phyloP scores from a whole-genome alignment of 2,329 filamentous ascomycete species.

The Madurella mycetomatis region DNA sequence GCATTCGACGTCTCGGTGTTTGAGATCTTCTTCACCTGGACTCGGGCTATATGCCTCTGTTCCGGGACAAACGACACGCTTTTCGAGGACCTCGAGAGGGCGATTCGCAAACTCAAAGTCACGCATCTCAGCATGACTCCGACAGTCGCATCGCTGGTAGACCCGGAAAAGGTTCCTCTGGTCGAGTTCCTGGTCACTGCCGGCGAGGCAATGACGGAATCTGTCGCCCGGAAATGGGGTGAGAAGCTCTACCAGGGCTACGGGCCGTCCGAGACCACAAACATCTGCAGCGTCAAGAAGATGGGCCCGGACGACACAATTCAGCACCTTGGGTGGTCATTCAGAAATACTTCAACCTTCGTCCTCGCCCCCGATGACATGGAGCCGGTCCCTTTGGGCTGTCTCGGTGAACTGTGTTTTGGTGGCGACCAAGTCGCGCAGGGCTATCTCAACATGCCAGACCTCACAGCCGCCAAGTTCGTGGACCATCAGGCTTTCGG shows the following conservation, averaged over 20 bases:
- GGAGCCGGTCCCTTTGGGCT: constrained; percentile 61
- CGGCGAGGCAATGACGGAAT: constrained; percentile 72
- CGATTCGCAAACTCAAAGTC: constrained; percentile 58
- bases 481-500: constrained; percentile 65
- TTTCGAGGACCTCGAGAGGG: constrained; percentile 65
- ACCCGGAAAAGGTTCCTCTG: constrained; percentile 61
- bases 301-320: constrained; percentile 56
- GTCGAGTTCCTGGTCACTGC: constrained; percentile 76
- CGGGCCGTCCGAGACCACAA: constrained; percentile 80
- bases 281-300: constrained; percentile 73
- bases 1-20: constrained; percentile 87
- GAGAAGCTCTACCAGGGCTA: constrained; percentile 73
- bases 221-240: constrained; percentile 66
- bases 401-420: constrained; percentile 79
- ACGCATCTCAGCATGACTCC: constrained; percentile 85
- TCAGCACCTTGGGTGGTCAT: constrained; percentile 70
- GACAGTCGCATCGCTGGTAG: constrained; percentile 73
- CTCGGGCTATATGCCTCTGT: constrained; percentile 72
- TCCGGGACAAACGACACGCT: constrained; percentile 69
- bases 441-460: constrained; percentile 66
- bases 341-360: constrained; percentile 72
- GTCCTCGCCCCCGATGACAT: constrained; percentile 49
- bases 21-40: constrained; percentile 85
- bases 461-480: constrained; percentile 62
- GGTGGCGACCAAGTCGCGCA: constrained; percentile 75